Base-by-base conservation (phyloP, 2,329 filamentous ascomycete species). In the Aspergillus pseudonomiae region DNA sequence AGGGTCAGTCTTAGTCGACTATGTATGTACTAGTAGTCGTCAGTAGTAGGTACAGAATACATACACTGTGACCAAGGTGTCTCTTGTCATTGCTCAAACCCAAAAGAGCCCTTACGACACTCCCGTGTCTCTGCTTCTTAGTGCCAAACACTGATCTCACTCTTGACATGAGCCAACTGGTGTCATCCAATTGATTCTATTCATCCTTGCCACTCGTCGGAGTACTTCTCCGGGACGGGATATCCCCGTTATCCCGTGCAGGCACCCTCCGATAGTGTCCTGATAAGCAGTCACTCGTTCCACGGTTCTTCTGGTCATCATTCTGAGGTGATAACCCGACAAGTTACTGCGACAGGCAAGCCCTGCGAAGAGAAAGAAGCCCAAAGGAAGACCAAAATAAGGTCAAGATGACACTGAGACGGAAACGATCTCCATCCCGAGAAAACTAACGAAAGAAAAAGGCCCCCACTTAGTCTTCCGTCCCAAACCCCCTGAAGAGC, bases 361-460 rank as follows among this genome's bases (percentile, higher is more conserved):
- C 48, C 48, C 48, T 32, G 34, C 34, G 34, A 55, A 55, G n/a
- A 53, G 34, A 36, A 14, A 39, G 52, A 55, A 55, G 52, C 21
- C 32, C 2, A 41, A 55, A 14, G 39, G 52, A 55, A 55, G 34
- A 36, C 32, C n/a, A 36, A 54, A 54, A 54, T 30, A 54, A 54
- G 52, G 52, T 54, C 52, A 36, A 21, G 52, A 30, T 19, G 12
- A 54, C n/a, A 28, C 28, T 11, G 30, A 30, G 19, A 54, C 52
- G 28, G 52, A 50, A 32, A 55, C 32, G 52, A 55, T 55, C 52
- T 39, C 46, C 46, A 50, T 50, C 26, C 46, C 24, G 46, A 50
- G 46, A 54, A 54, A 54, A 54, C 52, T 54, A 54, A 54, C 21
- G 52, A 55, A 55, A 16, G 24, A 48, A 39, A 39, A 36, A 16